Evolutionary conservation across 306 rosid genomes (phyloP).

Genomic region (Quercus agrifolia): DNA sequence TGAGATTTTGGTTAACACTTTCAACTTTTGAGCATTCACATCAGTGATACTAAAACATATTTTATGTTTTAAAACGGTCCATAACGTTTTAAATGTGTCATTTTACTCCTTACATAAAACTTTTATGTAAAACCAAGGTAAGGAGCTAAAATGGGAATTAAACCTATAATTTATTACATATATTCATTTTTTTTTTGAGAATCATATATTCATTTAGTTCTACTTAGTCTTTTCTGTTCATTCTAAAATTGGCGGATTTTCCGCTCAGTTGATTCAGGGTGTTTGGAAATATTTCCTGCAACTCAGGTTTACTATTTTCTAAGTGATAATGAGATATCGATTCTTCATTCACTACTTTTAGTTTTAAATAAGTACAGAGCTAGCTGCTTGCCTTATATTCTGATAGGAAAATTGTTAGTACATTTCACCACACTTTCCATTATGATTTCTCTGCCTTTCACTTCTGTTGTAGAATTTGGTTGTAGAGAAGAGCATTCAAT

Average conservation of each 20-base stretch:
- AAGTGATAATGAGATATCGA: constrained; percentile 3
- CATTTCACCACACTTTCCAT: too few species aligned
- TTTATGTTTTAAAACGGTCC: too few species aligned
- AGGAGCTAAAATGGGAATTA: not conserved
- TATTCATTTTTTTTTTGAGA: not conserved
- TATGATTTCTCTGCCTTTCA: not conserved
- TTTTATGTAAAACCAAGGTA: too few species aligned
- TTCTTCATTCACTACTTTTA: not conserved
- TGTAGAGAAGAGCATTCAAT: constrained; percentile 85
- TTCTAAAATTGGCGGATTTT: not conserved
- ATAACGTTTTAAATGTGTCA: too few species aligned
- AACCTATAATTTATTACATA: not conserved
- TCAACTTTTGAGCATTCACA: too few species aligned
- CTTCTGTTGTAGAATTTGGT: constrained; percentile 73
- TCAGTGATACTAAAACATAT: too few species aligned
- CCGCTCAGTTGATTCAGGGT: constrained; percentile 75
- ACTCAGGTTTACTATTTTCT: constrained; percentile 45
- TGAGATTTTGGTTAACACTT: too few species aligned
- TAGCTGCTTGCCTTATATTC: not conserved
- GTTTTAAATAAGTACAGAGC: not conserved
- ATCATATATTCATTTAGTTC: not conserved
- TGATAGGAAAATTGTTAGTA: not conserved
- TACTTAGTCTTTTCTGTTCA: not conserved
- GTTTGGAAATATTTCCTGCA: constrained; percentile 92
- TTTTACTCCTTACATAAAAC: too few species aligned